phyloP scores from a whole-genome alignment of 441 rosid genomes.

The Croton laevigatus region DNA sequence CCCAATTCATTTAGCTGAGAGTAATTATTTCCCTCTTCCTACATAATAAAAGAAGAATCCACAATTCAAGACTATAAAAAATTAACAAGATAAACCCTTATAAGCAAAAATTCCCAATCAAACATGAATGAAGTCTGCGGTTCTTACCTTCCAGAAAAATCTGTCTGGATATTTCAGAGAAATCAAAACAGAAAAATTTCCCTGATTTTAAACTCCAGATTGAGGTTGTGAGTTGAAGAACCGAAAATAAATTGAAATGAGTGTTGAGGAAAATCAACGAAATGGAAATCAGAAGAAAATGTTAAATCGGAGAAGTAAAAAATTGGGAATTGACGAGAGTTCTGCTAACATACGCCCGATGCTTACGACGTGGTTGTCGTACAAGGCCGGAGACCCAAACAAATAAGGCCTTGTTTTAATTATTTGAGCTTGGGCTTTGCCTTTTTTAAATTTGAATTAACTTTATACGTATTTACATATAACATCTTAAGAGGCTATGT shows the following conservation, averaged over 20 bases:
- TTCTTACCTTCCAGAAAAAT: constrained; percentile 29
- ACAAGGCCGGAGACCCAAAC: too few species aligned
- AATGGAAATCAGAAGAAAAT: background rate
- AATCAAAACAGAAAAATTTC: constrained; percentile 20
- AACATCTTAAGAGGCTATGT: too few species aligned
- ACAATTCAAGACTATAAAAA: background rate
- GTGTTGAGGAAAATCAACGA: background rate
- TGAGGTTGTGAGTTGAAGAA: background rate
- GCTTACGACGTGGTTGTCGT: too few species aligned
- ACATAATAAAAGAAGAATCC: constrained; percentile 14
- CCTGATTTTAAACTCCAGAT: constrained; percentile 12
- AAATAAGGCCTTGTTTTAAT: too few species aligned
- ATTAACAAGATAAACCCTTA: background rate
- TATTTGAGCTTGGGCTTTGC: too few species aligned
- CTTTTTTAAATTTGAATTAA: too few species aligned
- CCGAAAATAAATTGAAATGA: background rate
- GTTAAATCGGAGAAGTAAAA: background rate
- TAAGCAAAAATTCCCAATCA: constrained; percentile 10
- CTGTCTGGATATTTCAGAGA: background rate
- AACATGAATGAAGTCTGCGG: constrained; percentile 5
- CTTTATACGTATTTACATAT: too few species aligned
- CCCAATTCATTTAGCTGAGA: background rate
- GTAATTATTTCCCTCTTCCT: constrained; percentile 12
- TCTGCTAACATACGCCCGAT: too few species aligned
- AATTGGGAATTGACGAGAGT: too few species aligned